These are phyloP conservation scores for Coemansia asiatica DNA, from an alignment of 192 early-diverging fungal genomes.

Conservation along the genomic window DNA sequence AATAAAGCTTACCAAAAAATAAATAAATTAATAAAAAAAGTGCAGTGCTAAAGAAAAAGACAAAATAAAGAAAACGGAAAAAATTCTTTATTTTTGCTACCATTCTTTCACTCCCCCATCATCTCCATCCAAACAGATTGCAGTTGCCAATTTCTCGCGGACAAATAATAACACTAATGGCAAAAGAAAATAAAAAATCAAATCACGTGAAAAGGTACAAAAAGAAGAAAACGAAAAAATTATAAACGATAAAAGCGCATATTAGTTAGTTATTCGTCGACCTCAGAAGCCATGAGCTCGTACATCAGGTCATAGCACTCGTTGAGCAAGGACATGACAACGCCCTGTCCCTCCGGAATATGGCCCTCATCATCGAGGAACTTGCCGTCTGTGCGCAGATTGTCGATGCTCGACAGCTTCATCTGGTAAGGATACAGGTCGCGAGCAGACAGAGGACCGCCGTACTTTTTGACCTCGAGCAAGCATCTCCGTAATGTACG, in stretches of 20 bases:
- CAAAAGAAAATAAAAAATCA: neutral
- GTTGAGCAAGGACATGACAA: constrained; percentile 78
- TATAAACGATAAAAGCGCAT: neutral
- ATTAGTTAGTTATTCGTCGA: constrained; percentile 38
- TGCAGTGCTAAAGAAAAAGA: neutral
- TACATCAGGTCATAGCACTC: constrained; percentile 87
- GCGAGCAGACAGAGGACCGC: constrained; percentile 67
- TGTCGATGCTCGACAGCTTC: constrained; percentile 81
- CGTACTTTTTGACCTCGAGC: constrained; percentile 78
- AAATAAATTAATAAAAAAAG: constrained; percentile 11
- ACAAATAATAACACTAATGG: neutral
- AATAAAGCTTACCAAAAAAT: constrained; percentile 14
- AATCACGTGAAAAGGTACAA: neutral
- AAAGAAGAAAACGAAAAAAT: neutral
- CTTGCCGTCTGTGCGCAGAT: constrained; percentile 79
- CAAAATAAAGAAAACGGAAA: neutral
- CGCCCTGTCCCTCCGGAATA: constrained; percentile 83
- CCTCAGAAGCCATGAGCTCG: constrained; percentile 65
- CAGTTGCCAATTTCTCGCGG: too few species aligned
- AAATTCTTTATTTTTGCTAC: neutral
- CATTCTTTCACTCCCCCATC: neutral
- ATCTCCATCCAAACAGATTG: neutral
- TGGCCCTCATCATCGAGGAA: constrained; percentile 80
- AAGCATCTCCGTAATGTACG: constrained; percentile 78
- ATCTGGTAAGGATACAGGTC: constrained; percentile 88